phyloP scores from a whole-genome alignment of 352 stramenopile genomes.

The Globisporangium alternatum region DNA sequence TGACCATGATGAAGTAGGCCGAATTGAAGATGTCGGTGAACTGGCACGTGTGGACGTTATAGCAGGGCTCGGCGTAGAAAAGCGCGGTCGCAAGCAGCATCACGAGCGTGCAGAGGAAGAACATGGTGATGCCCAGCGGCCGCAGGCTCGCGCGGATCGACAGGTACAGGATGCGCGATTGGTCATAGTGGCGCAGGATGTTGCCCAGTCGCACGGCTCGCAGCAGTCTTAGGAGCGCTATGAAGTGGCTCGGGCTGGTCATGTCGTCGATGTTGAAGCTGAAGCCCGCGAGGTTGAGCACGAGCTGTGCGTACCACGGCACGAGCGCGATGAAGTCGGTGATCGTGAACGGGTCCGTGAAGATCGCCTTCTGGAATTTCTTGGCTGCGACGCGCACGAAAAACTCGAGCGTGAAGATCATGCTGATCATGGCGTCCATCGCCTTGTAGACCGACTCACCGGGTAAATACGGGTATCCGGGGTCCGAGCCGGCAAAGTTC shows the following conservation, averaged over 20 bases:
- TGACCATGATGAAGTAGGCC: slow-evolving; percentile 83
- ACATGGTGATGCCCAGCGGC: slow-evolving; percentile 59
- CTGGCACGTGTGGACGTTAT: slow-evolving; percentile 67
- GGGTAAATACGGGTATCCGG: slow-evolving; percentile 56
- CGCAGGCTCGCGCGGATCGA: slow-evolving; percentile 56
- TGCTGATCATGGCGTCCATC: slow-evolving; percentile 38
- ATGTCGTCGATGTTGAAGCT: slow-evolving; percentile 24
- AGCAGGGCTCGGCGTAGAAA: slow-evolving; percentile 76
- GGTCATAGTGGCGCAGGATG: slow-evolving; percentile 57
- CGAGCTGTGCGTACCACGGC: slow-evolving; percentile 51
- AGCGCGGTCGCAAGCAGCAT: slow-evolving; percentile 74
- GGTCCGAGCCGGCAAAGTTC: slow-evolving; percentile 48
- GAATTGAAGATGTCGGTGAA: slow-evolving; percentile 87
- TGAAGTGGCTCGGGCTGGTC: slow-evolving; percentile 19
- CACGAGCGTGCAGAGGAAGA: slow-evolving; percentile 74
- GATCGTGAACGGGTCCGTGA: slow-evolving; percentile 42
- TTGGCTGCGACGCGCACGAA: slow-evolving; percentile 28
- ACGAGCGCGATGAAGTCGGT: slow-evolving; percentile 53
- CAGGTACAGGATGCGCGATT: slow-evolving; percentile 54
- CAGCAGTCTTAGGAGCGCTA: slow-evolving; percentile 48
- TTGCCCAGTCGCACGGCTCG: slow-evolving; percentile 45
- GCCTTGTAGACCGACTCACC: slow-evolving; percentile 29
- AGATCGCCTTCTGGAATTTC: slow-evolving; percentile 26
- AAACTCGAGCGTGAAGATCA: slow-evolving; percentile 61
- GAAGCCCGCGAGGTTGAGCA: slow-evolving; percentile 11